Evolutionary conservation across 106 monocot species (phyloP).

Genomic region (Agapanthus africanus): DNA sequence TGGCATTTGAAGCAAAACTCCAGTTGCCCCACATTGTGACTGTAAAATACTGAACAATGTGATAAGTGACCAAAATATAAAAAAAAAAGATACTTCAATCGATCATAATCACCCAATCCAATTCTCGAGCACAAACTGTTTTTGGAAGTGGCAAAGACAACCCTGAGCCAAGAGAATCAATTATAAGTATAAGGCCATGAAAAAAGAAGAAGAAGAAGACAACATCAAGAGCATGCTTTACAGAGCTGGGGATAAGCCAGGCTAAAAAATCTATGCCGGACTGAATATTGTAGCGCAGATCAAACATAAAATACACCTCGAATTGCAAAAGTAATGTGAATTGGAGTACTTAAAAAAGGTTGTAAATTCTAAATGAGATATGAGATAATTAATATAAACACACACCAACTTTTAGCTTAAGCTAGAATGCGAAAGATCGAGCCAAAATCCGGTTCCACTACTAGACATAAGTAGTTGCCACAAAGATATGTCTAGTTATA

Average conservation of each 20-base stretch:
- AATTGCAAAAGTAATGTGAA: neutral
- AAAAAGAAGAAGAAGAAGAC: neutral
- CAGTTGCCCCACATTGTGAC: constrained; percentile 13
- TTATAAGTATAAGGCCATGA: neutral
- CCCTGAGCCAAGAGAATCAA: neutral
- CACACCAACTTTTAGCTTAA: neutral
- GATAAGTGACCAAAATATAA: no score
- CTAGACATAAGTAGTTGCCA: neutral
- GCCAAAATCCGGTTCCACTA: neutral
- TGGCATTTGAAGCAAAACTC: constrained; percentile 23
- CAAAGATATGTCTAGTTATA: neutral
- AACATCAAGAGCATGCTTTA: neutral
- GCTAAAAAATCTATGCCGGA: neutral
- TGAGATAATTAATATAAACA: neutral
- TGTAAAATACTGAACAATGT: no score
- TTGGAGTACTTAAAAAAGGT: no score
- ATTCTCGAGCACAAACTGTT: neutral
- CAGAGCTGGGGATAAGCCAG: neutral
- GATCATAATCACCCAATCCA: neutral
- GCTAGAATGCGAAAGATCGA: neutral
- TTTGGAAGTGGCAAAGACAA: neutral
- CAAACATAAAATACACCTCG: neutral
- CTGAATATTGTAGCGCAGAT: neutral
- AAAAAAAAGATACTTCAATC: neutral
- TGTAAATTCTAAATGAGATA: no score